phyloP scores from a whole-genome alignment of 2,329 filamentous ascomycete genomes.

The Stenocarpella maydis region DNA sequence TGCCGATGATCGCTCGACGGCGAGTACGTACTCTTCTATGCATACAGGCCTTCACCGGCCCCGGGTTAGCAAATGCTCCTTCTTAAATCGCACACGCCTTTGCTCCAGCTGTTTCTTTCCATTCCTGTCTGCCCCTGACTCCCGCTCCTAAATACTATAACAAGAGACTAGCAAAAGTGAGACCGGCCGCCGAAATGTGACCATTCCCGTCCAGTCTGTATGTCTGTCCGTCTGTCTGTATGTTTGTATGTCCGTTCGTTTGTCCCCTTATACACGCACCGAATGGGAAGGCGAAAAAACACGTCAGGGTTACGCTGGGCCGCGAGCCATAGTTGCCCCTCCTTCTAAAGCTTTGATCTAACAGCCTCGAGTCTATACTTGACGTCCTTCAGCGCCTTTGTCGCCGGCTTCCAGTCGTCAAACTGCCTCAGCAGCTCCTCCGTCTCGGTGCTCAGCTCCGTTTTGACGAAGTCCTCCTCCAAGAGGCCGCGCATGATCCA shows the following conservation, averaged over 20 bases:
- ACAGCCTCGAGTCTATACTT: slow-evolving; percentile 94
- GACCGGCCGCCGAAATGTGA: not conserved
- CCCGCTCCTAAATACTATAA: not conserved
- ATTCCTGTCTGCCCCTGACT: not conserved
- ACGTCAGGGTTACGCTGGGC: not conserved
- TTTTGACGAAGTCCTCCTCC: slow-evolving; percentile 90
- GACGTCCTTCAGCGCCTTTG: slow-evolving; percentile 93
- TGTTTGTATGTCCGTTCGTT: not conserved
- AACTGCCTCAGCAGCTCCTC: slow-evolving; percentile 84
- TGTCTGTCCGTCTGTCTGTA: not conserved
- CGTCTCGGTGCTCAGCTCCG: slow-evolving; percentile 79
- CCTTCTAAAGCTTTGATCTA: slow-evolving; percentile 74
- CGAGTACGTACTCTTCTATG: not conserved
- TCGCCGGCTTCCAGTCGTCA: slow-evolving; percentile 90
- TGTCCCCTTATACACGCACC: not conserved
- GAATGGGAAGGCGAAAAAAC: not conserved
- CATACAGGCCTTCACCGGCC: not conserved
- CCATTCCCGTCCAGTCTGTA: slow-evolving; percentile 2
- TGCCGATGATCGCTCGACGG: not conserved
- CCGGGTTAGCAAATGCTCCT: not conserved
- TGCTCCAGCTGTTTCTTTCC: slow-evolving; percentile 12
- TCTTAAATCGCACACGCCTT: not conserved
- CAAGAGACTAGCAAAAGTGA: not conserved
- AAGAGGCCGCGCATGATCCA: slow-evolving; percentile 95
- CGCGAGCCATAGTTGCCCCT: not conserved